Base-by-base conservation (phyloP, 352 stramenopile genomes). In the Phytopythium mirpurense region DNA sequence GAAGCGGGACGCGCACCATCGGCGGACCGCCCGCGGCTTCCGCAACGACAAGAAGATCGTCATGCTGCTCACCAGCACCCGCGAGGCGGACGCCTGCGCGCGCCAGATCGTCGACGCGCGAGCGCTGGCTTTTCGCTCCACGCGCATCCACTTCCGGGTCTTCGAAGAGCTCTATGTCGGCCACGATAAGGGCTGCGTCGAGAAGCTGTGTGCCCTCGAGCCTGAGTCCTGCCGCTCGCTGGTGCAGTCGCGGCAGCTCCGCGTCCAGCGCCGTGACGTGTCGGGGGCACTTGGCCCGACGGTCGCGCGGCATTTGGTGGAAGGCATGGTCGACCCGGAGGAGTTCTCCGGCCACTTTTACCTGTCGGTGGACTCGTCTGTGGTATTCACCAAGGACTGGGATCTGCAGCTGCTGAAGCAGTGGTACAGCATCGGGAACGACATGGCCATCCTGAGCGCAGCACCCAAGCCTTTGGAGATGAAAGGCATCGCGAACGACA, bases 351-450 rank as follows among this genome's bases (percentile, higher is more conserved):
- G 67, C 24, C 62, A 86, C 21, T 95, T 91, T 55, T 93, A 93
- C 53, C 57, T 93, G 18, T 90, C 83, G 1, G 63, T 91, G 14
- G 80, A 91, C 44, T 50, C 78, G 24, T 60, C 73, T 9, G 63
- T 90, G 40, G 69, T 82, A 45, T 90, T 93, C 55, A 88, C 68
- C 24, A 56, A 78, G 51, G 57, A 81, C 42, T 95, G 85, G 85
- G 85, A 95, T 49, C 57, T 86, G 16, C 29, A 70, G 26, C 57
- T 95, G 41, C 63, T 95, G 1, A 78, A 88, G 56, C 72, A 93
- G 62, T 95, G 85, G 85, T 83, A 90, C 53, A 74, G 55, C 45
- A 78, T 84, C 23, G 81, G 79, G 37, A 95, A 93, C 52, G 68
- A 86, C 59, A 78, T 78, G 57, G 85, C 82, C 27, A 90, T 95